Percentiles rank a stretch among this genome's conserved stretches.
Evolutionary conservation across 768 basidiomycete genomes (phyloP).

Genomic region (Trametes elegans): DNA sequence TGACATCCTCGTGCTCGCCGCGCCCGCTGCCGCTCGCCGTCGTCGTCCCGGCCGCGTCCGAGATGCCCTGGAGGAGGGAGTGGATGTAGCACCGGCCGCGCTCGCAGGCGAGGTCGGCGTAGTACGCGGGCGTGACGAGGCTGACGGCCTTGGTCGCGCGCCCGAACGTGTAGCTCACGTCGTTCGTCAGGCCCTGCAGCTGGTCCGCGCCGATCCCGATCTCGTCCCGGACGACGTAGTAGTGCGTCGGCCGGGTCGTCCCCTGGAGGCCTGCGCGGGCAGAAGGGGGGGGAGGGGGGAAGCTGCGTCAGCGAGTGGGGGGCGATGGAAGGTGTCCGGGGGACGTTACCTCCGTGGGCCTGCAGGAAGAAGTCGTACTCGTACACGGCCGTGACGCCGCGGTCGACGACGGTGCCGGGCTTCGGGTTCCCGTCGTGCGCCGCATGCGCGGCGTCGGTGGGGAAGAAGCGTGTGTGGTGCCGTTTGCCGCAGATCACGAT

Average conservation of each 20-base stretch:
- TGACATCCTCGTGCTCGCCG: slow-evolving; percentile 41
- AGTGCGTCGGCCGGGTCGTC: slow-evolving; percentile 53
- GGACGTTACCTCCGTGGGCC: slow-evolving; percentile 29
- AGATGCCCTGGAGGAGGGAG: slow-evolving; percentile 44
- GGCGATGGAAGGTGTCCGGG: background rate
- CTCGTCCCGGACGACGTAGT: slow-evolving; percentile 56
- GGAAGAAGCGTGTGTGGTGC: slow-evolving; percentile 57
- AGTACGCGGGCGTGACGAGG: slow-evolving; percentile 43
- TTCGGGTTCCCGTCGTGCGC: slow-evolving; percentile 49
- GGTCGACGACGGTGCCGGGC: slow-evolving; percentile 54
- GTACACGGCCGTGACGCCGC: slow-evolving; percentile 52
- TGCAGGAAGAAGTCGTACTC: slow-evolving; percentile 57
- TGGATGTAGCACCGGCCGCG: slow-evolving; percentile 53
- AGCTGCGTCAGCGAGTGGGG: background rate
- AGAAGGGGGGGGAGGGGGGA: background rate
- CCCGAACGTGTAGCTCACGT: slow-evolving; percentile 54
- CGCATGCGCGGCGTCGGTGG: slow-evolving; percentile 41
- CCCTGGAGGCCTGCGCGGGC: slow-evolving; percentile 42
- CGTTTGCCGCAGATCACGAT: slow-evolving; percentile 58
- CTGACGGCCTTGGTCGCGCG: slow-evolving; percentile 56
- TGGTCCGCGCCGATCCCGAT: slow-evolving; percentile 46
- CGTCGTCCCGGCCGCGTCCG: slow-evolving; percentile 30
- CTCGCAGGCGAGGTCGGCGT: slow-evolving; percentile 51
- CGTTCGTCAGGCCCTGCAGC: slow-evolving; percentile 54
- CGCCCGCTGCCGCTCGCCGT: slow-evolving; percentile 34